A percentile compares a stretch with the other conserved stretches of the same genome.
Conservation (phyloP, 768 basidiomycete genomes). For the Lactarius quietus region DNA sequence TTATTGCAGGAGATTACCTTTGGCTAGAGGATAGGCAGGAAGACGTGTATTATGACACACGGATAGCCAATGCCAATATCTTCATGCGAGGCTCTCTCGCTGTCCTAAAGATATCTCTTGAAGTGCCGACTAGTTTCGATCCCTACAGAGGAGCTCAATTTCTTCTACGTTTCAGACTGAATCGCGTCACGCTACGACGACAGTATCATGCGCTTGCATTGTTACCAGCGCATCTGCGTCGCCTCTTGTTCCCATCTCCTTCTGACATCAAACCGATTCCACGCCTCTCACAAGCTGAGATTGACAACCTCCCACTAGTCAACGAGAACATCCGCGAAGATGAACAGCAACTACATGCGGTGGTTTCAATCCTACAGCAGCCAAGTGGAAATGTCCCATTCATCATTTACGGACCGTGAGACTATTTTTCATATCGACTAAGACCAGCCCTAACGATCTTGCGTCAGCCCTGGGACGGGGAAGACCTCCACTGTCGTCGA, state of each 20-base stretch:
- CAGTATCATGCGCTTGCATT: constrained; percentile 58
- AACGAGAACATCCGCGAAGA: constrained; percentile 48
- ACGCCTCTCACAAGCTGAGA: constrained; percentile 21
- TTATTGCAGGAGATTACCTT: constrained; percentile 9
- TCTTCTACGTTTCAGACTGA: constrained; percentile 52
- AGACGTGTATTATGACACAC: constrained; percentile 17
- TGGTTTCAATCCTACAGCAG: constrained; percentile 43
- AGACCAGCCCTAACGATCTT: too few relatives aligned
- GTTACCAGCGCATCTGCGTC: constrained; percentile 38
- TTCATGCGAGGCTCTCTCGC: constrained; percentile 9
- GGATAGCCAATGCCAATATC: not conserved
- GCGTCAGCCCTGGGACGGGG: constrained; percentile 39
- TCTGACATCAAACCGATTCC: constrained; percentile 30
- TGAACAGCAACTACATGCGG: constrained; percentile 46
- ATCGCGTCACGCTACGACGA: constrained; percentile 51
- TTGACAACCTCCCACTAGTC: constrained; percentile 29
- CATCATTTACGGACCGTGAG: constrained; percentile 61
- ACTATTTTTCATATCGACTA: constrained; percentile 3
- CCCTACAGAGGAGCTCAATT: constrained; percentile 39
- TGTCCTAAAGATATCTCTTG: constrained; percentile 47
- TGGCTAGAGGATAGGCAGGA: constrained; percentile 18
- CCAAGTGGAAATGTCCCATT: constrained; percentile 51
- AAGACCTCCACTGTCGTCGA: constrained; percentile 40
- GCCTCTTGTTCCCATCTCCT: constrained; percentile 48
- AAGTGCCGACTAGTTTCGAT: constrained; percentile 44